A percentile compares a stretch with the other conserved stretches of the same genome.
Conservation (phyloP, 768 basidiomycete genomes). For the Rossbeevera mucosa region DNA sequence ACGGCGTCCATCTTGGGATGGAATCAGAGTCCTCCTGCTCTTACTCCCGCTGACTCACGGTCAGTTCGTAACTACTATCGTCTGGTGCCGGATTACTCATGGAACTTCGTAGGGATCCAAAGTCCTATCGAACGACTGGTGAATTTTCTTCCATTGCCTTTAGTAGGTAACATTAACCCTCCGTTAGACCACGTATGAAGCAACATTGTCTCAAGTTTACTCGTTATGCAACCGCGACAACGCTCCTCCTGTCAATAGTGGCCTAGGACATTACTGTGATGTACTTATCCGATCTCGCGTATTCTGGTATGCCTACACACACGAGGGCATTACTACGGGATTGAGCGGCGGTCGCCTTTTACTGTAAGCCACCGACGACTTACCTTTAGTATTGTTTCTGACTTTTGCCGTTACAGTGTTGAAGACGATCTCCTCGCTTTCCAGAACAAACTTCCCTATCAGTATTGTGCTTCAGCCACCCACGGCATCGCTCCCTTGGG, state of each 20-base stretch:
- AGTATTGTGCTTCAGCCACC: slow-evolving; percentile 29
- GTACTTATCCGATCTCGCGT: slow-evolving; percentile 65
- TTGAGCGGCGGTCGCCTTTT: slow-evolving; percentile 80
- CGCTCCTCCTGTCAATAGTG: slow-evolving; percentile 43
- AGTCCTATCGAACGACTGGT: slow-evolving; percentile 25
- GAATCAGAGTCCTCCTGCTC: slow-evolving; percentile 73
- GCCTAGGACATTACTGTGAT: slow-evolving; percentile 54
- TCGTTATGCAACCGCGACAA: slow-evolving; percentile 59
- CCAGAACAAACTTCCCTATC: slow-evolving; percentile 54
- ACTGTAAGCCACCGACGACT: slow-evolving; percentile 48
- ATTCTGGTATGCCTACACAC: slow-evolving; percentile 86
- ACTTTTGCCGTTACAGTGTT: slow-evolving; percentile 38
- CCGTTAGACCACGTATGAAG: slow-evolving; percentile 66
- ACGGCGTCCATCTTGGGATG: slow-evolving; percentile 82
- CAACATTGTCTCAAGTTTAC: slow-evolving; percentile 77
- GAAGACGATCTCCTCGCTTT: slow-evolving; percentile 76
- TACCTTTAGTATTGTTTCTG: background rate
- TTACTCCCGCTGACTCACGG: slow-evolving; percentile 83
- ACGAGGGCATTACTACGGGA: slow-evolving; percentile 80
- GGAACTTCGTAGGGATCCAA: slow-evolving; percentile 20
- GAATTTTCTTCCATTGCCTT: background rate
- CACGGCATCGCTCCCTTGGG: slow-evolving; percentile 31
- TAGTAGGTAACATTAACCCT: slow-evolving; percentile 3
- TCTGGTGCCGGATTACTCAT: slow-evolving; percentile 7
- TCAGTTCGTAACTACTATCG: slow-evolving; percentile 29